Conservation (phyloP, 1,284 basidiomycete genomes). For the Ceratobasidium sp. region DNA sequence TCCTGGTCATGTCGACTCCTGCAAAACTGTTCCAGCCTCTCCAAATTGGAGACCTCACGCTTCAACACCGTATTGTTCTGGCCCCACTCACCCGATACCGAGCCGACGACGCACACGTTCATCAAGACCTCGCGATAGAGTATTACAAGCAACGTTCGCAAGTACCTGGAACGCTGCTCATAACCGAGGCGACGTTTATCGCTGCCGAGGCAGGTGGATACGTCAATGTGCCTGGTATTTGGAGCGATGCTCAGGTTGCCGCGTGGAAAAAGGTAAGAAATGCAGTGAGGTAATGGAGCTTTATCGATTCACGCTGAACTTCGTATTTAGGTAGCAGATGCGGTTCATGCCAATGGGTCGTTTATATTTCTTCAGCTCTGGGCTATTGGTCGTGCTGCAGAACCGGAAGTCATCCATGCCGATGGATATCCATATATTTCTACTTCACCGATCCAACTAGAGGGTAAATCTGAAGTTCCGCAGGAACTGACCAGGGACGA, state of each 20-base stretch:
- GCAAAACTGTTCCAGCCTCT: conserved; percentile 61
- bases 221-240: conserved; percentile 52
- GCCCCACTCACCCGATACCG: conserved; percentile 63
- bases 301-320: neutral
- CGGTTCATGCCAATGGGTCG: conserved; percentile 58
- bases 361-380: conserved; percentile 57
- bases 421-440: conserved; percentile 53
- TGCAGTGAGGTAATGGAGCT: too few species aligned
- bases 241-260: conserved; percentile 51
- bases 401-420: conserved; percentile 47
- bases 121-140: conserved; percentile 50
- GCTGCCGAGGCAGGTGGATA: conserved; percentile 45
- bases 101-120: conserved; percentile 54
- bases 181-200: conserved; percentile 55
- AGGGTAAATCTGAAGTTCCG: conserved; percentile 47
- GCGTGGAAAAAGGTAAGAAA: conserved; percentile 52
- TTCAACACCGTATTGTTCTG: conserved; percentile 63
- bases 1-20: neutral
- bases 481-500: conserved; percentile 51
- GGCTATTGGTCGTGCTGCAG: conserved; percentile 54
- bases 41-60: conserved; percentile 58
- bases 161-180: conserved; percentile 51
- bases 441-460: conserved; percentile 52
- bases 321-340: conserved; percentile 51
- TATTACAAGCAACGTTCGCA: conserved; percentile 54